Conservation (phyloP, 805 yeast species). For the Metschnikowia noctiluminum region DNA sequence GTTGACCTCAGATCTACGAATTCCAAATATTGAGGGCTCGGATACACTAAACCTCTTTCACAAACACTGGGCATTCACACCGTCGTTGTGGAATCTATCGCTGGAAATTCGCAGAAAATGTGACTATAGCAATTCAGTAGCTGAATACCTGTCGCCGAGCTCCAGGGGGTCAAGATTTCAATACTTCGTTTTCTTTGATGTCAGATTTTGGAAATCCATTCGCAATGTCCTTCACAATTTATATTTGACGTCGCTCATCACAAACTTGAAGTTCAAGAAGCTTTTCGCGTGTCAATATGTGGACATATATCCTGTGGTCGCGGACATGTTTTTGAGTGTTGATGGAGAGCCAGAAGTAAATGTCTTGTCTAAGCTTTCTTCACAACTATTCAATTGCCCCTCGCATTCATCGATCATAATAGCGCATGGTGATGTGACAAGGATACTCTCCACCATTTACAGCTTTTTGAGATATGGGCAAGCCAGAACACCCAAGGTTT, state of each 20-base stretch:
- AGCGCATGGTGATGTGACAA: constrained; percentile 59
- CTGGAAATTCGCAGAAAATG: constrained; percentile 43
- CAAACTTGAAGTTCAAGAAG: constrained; percentile 53
- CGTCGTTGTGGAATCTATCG: constrained; percentile 47
- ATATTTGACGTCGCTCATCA: constrained; percentile 60
- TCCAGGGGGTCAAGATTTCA: constrained; percentile 54
- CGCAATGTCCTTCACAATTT: constrained; percentile 59
- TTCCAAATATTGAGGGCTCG: constrained; percentile 31
- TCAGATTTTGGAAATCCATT: constrained; percentile 65
- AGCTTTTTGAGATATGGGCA: constrained; percentile 57
- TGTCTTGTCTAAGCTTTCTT: constrained; percentile 65
- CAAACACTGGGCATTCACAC: constrained; percentile 39
- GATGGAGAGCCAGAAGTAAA: constrained; percentile 91
- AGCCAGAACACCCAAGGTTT: constrained; percentile 24
- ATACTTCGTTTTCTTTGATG: constrained; percentile 60
- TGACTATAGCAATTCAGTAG: constrained; percentile 36
- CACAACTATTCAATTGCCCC: constrained; percentile 90
- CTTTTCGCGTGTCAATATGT: constrained; percentile 76
- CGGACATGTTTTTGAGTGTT: constrained; percentile 62
- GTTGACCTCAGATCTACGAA: constrained; percentile 32
- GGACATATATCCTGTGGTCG: constrained; percentile 73
- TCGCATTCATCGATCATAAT: constrained; percentile 65
- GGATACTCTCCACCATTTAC: constrained; percentile 59
- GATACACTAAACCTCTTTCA: constrained; percentile 8
- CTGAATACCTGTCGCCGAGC: constrained; percentile 24